Conservation (phyloP, 2,329 filamentous ascomycete genomes). For the Coleophoma crateriformis region DNA sequence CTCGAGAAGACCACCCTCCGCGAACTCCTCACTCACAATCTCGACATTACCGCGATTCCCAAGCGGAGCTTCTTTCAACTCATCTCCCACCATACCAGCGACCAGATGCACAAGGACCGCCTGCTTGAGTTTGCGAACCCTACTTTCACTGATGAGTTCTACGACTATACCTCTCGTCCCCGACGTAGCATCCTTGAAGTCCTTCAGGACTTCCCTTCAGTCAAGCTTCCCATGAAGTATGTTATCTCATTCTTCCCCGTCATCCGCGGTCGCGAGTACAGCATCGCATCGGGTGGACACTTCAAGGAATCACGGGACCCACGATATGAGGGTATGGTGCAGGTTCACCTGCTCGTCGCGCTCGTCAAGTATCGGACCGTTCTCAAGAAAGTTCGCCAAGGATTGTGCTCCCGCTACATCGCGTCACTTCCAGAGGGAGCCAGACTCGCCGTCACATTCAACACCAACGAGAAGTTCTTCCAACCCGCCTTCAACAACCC, state of each 20-base stretch:
- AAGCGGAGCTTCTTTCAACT: slow-evolving; percentile 79
- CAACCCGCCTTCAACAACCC: slow-evolving; percentile 34
- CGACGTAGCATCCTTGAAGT: slow-evolving; percentile 89
- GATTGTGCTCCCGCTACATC: slow-evolving; percentile 87
- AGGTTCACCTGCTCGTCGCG: slow-evolving; percentile 72
- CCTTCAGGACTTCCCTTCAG: slow-evolving; percentile 80
- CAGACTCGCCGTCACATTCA: slow-evolving; percentile 51
- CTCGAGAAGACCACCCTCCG: slow-evolving; percentile 49
- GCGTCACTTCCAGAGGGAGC: slow-evolving; percentile 53
- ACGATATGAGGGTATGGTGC: slow-evolving; percentile 26
- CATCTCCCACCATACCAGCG: slow-evolving; percentile 68
- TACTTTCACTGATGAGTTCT: slow-evolving; percentile 82
- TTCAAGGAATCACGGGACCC: slow-evolving; percentile 13
- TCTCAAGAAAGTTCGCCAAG: slow-evolving; percentile 75
- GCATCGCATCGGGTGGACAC: slow-evolving; percentile 71
- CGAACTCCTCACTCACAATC: slow-evolving; percentile 69
- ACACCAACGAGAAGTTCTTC: slow-evolving; percentile 44
- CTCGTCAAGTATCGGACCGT: slow-evolving; percentile 90
- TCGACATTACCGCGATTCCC: slow-evolving; percentile 88
- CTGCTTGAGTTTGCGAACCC: slow-evolving; percentile 79
- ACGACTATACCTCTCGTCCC: slow-evolving; percentile 89
- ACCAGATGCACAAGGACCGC: slow-evolving; percentile 71
- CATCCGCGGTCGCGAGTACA: slow-evolving; percentile 88
- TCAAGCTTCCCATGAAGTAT: slow-evolving; percentile 73
- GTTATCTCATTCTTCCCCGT: slow-evolving; percentile 70